Evolutionary conservation across 2,329 filamentous ascomycete genomes (phyloP), one percentile per base, ranked within the genome.

Genomic region (Chaetomium sp.): DNA sequence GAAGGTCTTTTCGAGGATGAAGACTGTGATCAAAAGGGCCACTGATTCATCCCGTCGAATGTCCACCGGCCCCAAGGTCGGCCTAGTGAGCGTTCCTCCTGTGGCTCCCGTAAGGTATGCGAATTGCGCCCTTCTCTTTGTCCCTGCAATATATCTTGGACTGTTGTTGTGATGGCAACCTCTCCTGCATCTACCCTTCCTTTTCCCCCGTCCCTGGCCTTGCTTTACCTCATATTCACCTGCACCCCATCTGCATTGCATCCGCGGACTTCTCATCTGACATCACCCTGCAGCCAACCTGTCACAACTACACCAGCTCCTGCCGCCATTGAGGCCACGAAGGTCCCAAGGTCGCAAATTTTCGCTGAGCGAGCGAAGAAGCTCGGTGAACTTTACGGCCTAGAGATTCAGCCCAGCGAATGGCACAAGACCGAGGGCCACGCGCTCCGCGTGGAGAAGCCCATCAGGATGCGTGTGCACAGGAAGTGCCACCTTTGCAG

Each of bases 401-500:
- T 83, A 52, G 78, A 81, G 61, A 76, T 84, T 58, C 74, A 78
- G 66, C 71, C 79, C 40, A 74, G 72, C 59, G 77, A 80, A 60
- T 80, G 79, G 74, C 72, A 80, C 61, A 71, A 73, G 41, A 71
- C 72, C 54, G 76, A 77, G 59, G 80, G 81, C 50, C 76, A 79
- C 34, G 80, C 80, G 35, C 72, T 81, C 32, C 84, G 87, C 44
- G 79, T 88, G 53, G 84, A 89, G 69, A 90, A 88, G 74, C 80
- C 86, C 10, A 87, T 90, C 62, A 84, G 87, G 56, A 87, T 91
- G 80, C 84, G 88, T 53, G 81, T 91, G 52, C 87, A 88, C 69
- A 82, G 86, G 62, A 85, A 81, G 60, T 96, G 91, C 71, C 91
- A 96, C 72, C 79, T 82, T 62, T 96, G 91, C 74, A 81, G 85